Percentiles rank a stretch among this genome's conserved stretches.
Evolutionary conservation across 2,329 filamentous ascomycete species (phyloP).

Genomic region (Dactylellina leptospora): DNA sequence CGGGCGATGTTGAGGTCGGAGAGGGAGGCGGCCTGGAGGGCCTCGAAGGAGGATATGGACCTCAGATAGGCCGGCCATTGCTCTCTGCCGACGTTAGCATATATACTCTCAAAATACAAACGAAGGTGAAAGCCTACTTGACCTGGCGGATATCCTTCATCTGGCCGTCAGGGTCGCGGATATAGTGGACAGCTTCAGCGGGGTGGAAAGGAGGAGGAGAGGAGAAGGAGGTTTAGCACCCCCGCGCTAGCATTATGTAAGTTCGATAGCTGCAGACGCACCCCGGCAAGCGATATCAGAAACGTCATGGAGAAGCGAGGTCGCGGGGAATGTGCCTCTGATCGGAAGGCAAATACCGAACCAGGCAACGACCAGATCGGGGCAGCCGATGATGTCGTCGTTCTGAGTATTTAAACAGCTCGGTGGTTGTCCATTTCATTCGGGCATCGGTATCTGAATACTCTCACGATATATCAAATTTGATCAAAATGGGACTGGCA

Average conservation of each 20-base stretch:
- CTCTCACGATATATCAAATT: not conserved
- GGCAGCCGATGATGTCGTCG: no score
- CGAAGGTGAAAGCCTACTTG: conserved; percentile 16
- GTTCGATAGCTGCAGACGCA: not conserved
- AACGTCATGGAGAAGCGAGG: no score
- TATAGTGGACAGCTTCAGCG: no score
- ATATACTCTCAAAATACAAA: no score
- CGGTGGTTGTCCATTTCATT: no score
- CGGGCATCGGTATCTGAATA: no score
- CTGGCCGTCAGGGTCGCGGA: conserved; percentile 9
- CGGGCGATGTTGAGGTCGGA: conserved; percentile 40
- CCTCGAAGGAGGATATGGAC: conserved; percentile 50
- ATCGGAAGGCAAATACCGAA: no score
- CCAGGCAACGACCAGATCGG: no score
- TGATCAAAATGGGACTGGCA: conserved; percentile 37
- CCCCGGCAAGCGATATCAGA: not conserved
- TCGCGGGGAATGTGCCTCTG: no score
- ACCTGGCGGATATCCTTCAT: conserved; percentile 51
- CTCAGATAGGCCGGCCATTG: conserved; percentile 46
- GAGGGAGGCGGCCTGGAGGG: conserved; percentile 49
- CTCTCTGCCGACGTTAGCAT: conserved; percentile 13
- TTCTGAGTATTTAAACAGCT: no score
- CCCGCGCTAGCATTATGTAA: conserved; percentile 3
- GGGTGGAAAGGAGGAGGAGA: no score
- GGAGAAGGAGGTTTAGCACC: no score